phyloP scores from a whole-genome alignment of 495 filamentous ascomycete species.

The Neurospora intermedia region DNA sequence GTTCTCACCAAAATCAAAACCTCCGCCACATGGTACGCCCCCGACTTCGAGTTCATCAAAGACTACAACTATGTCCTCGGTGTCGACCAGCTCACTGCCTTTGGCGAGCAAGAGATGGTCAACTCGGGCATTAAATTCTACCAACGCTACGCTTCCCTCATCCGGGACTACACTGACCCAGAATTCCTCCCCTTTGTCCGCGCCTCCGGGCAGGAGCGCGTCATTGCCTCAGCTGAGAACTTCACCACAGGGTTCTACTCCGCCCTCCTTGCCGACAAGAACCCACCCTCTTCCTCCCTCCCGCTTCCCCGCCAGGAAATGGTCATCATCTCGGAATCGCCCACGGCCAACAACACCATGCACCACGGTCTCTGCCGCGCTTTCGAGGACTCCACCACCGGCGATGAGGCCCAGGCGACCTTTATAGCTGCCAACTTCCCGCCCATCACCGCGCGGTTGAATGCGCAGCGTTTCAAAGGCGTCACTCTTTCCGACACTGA shows the following conservation, averaged over 20 bases:
- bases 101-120: constrained; percentile 64
- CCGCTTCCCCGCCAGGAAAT: constrained; percentile 41
- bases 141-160: constrained; percentile 51
- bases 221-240: constrained; percentile 60
- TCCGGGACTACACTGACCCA: constrained; percentile 13
- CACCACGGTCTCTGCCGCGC: constrained; percentile 56
- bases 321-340: constrained; percentile 52
- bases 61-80: constrained; percentile 64
- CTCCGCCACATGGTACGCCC: constrained; percentile 42
- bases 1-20: constrained; percentile 52
- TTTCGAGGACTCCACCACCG: constrained; percentile 46
- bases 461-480: constrained; percentile 44
- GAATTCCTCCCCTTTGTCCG: constrained; percentile 57
- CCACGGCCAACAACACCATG: constrained; percentile 64
- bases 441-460: constrained; percentile 51
- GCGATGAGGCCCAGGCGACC: constrained; percentile 34
- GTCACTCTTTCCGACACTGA: constrained; percentile 47
- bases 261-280: constrained; percentile 38
- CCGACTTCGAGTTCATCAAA: constrained; percentile 52
- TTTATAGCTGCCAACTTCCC: constrained; percentile 51
- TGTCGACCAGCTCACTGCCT: constrained; percentile 59
- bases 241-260: constrained; percentile 62
- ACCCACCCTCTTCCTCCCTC: constrained; percentile 16
- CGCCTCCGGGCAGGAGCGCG: constrained; percentile 56
- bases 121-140: constrained; percentile 68